A percentile compares a stretch with the other conserved stretches of the same genome.
Conservation (phyloP, 2,329 filamentous ascomycete species). For the Xylaria hypoxylon region DNA sequence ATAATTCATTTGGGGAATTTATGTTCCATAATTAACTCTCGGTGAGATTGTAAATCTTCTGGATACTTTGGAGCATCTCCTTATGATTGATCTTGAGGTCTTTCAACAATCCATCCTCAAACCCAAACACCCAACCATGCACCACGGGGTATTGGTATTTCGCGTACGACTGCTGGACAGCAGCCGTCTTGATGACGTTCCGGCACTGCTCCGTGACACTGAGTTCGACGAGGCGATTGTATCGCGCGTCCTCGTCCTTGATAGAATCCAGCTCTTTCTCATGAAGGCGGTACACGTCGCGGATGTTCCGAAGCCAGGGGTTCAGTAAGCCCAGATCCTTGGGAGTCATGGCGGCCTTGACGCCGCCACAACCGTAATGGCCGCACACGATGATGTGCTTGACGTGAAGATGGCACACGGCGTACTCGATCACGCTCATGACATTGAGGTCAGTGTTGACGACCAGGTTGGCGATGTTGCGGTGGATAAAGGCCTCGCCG, state of each 20-base stretch:
- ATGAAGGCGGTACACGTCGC: slow-evolving; percentile 78
- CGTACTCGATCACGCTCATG: slow-evolving; percentile 86
- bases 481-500: slow-evolving; percentile 94
- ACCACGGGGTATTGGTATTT: slow-evolving; percentile 75
- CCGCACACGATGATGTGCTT: slow-evolving; percentile 85
- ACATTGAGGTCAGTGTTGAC: slow-evolving; percentile 83
- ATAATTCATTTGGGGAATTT: not conserved
- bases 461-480: slow-evolving; percentile 93
- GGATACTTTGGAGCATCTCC: slow-evolving; percentile 65
- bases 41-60: slow-evolving; percentile 73
- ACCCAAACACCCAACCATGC: slow-evolving; percentile 79
- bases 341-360: slow-evolving; percentile 79
- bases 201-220: slow-evolving; percentile 84
- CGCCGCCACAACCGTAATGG: slow-evolving; percentile 82
- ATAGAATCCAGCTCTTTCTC: slow-evolving; percentile 76
- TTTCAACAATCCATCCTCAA: slow-evolving; percentile 74
- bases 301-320: slow-evolving; percentile 79
- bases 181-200: slow-evolving; percentile 82
- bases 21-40: slow-evolving; percentile 23
- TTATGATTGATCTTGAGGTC: slow-evolving; percentile 73
- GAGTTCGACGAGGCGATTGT: slow-evolving; percentile 81
- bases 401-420: slow-evolving; percentile 82
- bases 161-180: slow-evolving; percentile 78
- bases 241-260: slow-evolving; percentile 68
- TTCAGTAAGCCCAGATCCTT: slow-evolving; percentile 77